Evolutionary conservation across 768 basidiomycete species (phyloP).

Genomic region (Xerocomellus amylosporus): DNA sequence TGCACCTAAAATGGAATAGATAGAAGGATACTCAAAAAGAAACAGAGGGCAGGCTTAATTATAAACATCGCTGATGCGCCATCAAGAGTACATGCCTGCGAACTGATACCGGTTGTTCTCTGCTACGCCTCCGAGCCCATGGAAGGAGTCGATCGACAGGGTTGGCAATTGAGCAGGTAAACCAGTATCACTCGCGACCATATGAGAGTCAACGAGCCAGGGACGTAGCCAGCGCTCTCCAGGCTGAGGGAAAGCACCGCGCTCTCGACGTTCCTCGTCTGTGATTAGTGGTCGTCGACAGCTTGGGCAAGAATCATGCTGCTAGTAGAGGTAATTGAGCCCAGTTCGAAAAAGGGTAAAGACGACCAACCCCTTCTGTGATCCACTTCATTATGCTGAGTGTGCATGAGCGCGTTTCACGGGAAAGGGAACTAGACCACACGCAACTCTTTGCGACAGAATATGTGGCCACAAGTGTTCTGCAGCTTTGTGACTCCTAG

Average conservation of each 20-base stretch:
- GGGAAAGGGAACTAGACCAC: slow-evolving; percentile 9
- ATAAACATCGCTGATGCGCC: background rate
- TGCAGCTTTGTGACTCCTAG: slow-evolving; percentile 66
- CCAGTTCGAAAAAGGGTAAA: slow-evolving; percentile 1
- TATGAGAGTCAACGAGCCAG: slow-evolving; percentile 21
- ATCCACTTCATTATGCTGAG: slow-evolving; percentile 66
- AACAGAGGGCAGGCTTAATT: slow-evolving; percentile 16
- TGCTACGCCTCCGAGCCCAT: slow-evolving; percentile 7
- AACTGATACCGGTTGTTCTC: slow-evolving; percentile 35
- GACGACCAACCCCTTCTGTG: slow-evolving; percentile 47
- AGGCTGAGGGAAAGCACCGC: background rate
- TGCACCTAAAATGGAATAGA: slow-evolving; percentile 23
- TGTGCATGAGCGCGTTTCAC: slow-evolving; percentile 15
- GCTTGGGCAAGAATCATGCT: slow-evolving; percentile 67
- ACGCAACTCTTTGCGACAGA: slow-evolving; percentile 77
- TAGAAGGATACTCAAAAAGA: slow-evolving; percentile 21
- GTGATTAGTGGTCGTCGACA: slow-evolving; percentile 52
- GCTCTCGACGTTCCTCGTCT: slow-evolving; percentile 16
- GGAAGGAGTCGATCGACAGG: slow-evolving; percentile 14
- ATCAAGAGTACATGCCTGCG: slow-evolving; percentile 59
- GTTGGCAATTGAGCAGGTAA: slow-evolving; percentile 18
- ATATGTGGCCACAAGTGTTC: slow-evolving; percentile 62
- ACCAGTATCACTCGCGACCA: slow-evolving; percentile 17
- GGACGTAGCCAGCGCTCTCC: slow-evolving; percentile 19
- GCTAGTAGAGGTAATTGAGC: slow-evolving; percentile 9